These are phyloP conservation scores for Jasminum sambac DNA, from an alignment of 257 asterid species.

Conservation along the genomic window DNA sequence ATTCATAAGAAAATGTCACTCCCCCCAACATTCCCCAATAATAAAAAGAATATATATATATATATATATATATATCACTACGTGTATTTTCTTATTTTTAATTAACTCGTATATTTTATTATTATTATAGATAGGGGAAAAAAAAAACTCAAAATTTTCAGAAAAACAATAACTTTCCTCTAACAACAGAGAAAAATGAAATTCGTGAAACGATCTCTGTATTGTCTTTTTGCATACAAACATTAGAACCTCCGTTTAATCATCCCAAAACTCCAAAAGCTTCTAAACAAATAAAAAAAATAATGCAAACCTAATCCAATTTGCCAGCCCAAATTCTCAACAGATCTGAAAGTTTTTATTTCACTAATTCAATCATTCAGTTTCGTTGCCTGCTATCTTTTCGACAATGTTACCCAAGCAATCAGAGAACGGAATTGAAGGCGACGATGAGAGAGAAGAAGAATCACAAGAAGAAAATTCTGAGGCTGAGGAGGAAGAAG, in stretches of 20 bases:
- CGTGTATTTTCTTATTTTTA: no score
- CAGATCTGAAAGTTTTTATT: slow-evolving; percentile 10
- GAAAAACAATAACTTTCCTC: no score
- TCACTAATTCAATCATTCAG: slow-evolving; percentile 17
- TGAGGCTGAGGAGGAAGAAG: slow-evolving; percentile 56
- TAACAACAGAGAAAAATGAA: no score
- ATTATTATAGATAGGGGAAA: no score
- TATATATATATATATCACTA: no score
- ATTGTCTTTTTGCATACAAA: not conserved
- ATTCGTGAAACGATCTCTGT: not conserved
- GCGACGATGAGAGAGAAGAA: slow-evolving; percentile 90
- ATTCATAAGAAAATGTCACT: no score
- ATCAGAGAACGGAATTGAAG: slow-evolving; percentile 88
- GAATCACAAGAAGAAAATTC: slow-evolving; percentile 57
- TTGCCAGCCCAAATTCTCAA: not conserved
- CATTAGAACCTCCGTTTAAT: not conserved
- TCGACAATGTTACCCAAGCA: slow-evolving; percentile 63
- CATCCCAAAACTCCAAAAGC: not conserved
- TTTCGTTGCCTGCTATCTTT: slow-evolving; percentile 8
- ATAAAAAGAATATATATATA: no score
- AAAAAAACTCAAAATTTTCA: no score
- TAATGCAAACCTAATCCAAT: not conserved
- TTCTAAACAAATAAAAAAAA: not conserved
- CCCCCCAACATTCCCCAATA: no score
- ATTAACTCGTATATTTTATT: no score